Base-by-base conservation (phyloP, 2,329 filamentous ascomycete species). In the Pseudonectria foliicola region DNA sequence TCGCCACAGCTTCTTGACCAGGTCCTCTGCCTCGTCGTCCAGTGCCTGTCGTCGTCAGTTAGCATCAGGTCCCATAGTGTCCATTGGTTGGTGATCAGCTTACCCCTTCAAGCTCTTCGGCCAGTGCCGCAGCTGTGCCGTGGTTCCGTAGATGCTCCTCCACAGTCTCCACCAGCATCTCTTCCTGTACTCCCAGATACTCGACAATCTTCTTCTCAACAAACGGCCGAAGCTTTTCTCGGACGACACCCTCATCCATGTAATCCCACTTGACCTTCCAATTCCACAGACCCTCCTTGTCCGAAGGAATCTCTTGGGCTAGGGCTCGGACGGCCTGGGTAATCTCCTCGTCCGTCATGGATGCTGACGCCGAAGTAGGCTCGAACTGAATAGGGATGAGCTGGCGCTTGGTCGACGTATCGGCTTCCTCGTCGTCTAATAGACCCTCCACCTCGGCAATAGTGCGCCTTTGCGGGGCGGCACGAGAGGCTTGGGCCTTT, bases 131-230 rank as follows among this genome's bases (percentile, higher is more conserved):
- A n/a, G 92, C 85, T 43, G 73, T 74, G 16, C 80, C 80, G 49
- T 82, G 80, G 50, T 80, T 80, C 45, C 82, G 76, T 43, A 98
- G 67, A 61, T 94, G 87, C 52, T 88, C 83, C 55, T 95, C 82
- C 26, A 96, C 87, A 28, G 92, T 82, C 55, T 95, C 89, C 23
- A 98, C 88, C 31, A 98, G 69, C 66, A 95, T 81, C 63, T 96
- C 86, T 60, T 98, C 92, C 63, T 96, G 88, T 38, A 98, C 85
- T 40, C 93, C 93, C 31, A 98, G 74, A 52, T 92, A 93, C 62
- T 98, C 92, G 41, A 98, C 82, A 49, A 96, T 86, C 73, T 96
- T 98, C 75, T 94, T 94, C 68, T 95, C 88, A 37, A 96, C 86
- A 64, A 95, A 98, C 21, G 90, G 89, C 53, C 85, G 79, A 49